phyloP scores from a whole-genome alignment of 768 basidiomycete species.

The Flagelloscypha sp. region DNA sequence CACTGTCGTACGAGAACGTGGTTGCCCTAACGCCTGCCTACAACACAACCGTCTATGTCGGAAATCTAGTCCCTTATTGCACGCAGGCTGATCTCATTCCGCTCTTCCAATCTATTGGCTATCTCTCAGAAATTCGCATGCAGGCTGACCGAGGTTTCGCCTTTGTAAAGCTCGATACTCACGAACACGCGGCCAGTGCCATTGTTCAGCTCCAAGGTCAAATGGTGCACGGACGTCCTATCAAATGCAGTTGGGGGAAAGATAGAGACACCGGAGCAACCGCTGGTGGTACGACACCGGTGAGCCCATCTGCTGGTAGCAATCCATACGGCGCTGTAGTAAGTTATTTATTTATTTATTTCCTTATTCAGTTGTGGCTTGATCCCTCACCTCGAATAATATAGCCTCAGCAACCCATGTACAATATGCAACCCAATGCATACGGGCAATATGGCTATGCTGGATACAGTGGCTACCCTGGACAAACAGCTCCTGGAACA shows the following conservation, averaged over 20 bases:
- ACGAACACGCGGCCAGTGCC: constrained; percentile 97
- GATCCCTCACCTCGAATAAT: constrained; percentile 5
- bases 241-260: constrained; percentile 99
- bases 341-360: constrained; percentile 17
- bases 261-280: constrained; percentile 73
- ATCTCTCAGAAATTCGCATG: constrained; percentile 98
- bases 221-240: constrained; percentile 93
- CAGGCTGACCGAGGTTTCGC: constrained; percentile 98
- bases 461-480: constrained; percentile 65
- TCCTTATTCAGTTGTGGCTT: constrained; percentile 6
- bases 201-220: constrained; percentile 96
- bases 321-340: constrained; percentile 80
- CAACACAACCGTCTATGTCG: constrained; percentile 97
- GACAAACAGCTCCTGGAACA: constrained; percentile 41
- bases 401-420: constrained; percentile 57
- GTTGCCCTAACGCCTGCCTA: constrained; percentile 88
- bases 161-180: constrained; percentile 97
- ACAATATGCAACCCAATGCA: constrained; percentile 75
- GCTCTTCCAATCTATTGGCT: constrained; percentile 96
- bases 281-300: constrained; percentile 35
- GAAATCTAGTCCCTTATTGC: constrained; percentile 95
- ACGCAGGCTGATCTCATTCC: constrained; percentile 97
- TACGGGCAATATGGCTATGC: constrained; percentile 78
- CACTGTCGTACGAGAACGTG: constrained; percentile 88
- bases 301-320: constrained; percentile 52